A percentile compares a stretch with the other conserved stretches of the same genome.
These are phyloP conservation scores for Penicillium verhagenii DNA, from an alignment of 495 filamentous ascomycete species.

Conservation along the genomic window DNA sequence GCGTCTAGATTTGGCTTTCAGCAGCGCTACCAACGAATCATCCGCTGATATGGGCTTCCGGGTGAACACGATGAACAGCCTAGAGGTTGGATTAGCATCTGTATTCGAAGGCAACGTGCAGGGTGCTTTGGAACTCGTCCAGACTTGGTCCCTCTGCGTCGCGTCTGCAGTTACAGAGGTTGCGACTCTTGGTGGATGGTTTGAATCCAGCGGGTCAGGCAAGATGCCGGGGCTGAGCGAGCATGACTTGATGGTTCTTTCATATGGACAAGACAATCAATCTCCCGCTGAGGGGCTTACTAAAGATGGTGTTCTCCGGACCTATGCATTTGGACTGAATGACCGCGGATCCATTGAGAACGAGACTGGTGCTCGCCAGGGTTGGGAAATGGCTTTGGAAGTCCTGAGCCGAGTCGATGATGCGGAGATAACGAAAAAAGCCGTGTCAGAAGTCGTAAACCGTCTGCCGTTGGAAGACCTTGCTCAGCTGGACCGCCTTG, in stretches of 20 bases:
- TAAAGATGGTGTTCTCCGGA: conserved; percentile 70
- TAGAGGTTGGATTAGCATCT: conserved; percentile 77
- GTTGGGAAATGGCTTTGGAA: conserved; percentile 84
- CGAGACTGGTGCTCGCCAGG: conserved; percentile 51
- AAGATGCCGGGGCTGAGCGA: conserved; percentile 48
- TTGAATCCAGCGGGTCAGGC: conserved; percentile 38
- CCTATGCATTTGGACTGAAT: conserved; percentile 61
- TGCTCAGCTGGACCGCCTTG: conserved; percentile 70
- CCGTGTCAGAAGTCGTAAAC: conserved; percentile 63
- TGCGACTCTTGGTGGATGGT: conserved; percentile 72
- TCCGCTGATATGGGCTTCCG: conserved; percentile 54
- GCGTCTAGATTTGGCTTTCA: conserved; percentile 51
- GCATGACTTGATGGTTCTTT: conserved; percentile 62
- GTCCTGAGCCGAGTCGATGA: conserved; percentile 74
- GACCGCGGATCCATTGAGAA: conserved; percentile 42
- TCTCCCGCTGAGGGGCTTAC: conserved; percentile 21
- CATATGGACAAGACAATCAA: conserved; percentile 42
- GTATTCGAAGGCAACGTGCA: conserved; percentile 75
- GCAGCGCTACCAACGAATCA: conserved; percentile 44
- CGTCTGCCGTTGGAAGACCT: conserved; percentile 62
- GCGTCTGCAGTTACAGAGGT: conserved; percentile 77
- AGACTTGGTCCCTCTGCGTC: conserved; percentile 73
- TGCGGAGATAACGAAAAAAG: conserved; percentile 58
- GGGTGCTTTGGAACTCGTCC: conserved; percentile 68
- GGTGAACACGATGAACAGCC: conserved; percentile 65